Evolutionary conservation across 2,329 filamentous ascomycete species (phyloP), one percentile per base, ranked within the genome.

Genomic region (Neocatenulostroma microsporum): DNA sequence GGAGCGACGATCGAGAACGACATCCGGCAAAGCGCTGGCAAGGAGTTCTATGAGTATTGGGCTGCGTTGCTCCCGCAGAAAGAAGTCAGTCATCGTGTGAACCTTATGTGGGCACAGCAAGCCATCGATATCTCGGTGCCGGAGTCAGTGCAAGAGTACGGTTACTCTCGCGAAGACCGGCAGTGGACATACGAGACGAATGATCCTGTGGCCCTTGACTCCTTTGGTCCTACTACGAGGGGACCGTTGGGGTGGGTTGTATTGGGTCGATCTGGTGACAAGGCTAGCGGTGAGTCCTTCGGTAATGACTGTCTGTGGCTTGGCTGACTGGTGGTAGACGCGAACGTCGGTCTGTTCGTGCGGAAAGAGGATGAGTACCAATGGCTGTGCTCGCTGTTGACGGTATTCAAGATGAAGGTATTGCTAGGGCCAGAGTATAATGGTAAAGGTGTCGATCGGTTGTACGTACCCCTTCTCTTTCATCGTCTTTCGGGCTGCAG

Each of bases 321-420:
- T 29, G 13, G 17, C 23, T 35, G 14, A 35, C 15, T 14, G 5
- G 10, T 15, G 6, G 17, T 23, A 35, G 33, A 37, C 13, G 25
- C 34, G n/a, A 49, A 49, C 24, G 33, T 48, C 6, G 48, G 57
- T 45, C 20, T 54, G 41, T 72, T 64, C 34, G 60, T 64, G 5
- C 55, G 59, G 5, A 37, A 33, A 9, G 27, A 36, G 2, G 41
- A 46, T 9, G 45, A 45, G 18, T 51, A 38, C 17, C 21, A 42
- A 6, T 51, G 48, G 48, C 37, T 51, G 4, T 37, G 37, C 10
- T 42, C 43, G 13, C 28, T 47, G 7, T 21, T 50, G 18, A 44
- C 40, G 8, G 30, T 38, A 3, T 29, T 37, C 14, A 46, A 36
- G 21, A 31, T 50, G 21, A 34, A 26, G 14, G 37, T 41, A 13